phyloP scores from a whole-genome alignment of 2,329 filamentous ascomycete genomes.

The Alternaria alternata region DNA sequence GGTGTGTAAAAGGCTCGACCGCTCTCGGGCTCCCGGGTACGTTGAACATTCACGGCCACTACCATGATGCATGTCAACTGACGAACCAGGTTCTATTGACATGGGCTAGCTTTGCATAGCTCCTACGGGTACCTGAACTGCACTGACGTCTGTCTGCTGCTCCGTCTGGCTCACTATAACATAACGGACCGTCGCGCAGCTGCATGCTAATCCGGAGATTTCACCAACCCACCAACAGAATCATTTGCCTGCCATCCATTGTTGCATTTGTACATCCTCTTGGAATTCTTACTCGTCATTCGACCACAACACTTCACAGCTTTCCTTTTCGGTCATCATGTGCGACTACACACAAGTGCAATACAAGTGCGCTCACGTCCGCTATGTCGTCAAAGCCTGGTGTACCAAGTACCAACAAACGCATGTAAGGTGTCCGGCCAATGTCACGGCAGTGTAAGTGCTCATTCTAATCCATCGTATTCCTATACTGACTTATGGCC shows the following conservation, averaged over 20 bases:
- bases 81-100: conserved; percentile 21
- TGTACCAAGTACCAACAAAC: conserved; percentile 63
- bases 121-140: conserved; percentile 34
- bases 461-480: background rate
- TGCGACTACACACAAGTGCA: conserved; percentile 68
- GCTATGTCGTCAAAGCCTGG: conserved; percentile 65
- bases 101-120: conserved; percentile 26
- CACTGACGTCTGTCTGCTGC: conserved; percentile 25
- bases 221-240: conserved; percentile 14
- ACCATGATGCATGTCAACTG: conserved; percentile 32
- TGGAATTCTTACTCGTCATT: conserved; percentile 8
- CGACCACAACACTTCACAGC: conserved; percentile 8
- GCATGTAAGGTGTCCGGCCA: conserved; percentile 63
- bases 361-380: conserved; percentile 63
- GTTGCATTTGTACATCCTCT: background rate
- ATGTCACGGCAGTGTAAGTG: conserved; percentile 61
- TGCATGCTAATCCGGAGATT: conserved; percentile 24
- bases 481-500: conserved; percentile 16
- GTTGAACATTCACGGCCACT: conserved; percentile 27
- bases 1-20: conserved; percentile 32
- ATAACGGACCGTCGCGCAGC: conserved; percentile 30
- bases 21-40: conserved; percentile 27
- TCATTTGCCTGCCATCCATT: conserved; percentile 11
- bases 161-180: conserved; percentile 25
- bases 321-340: conserved; percentile 50